Evolutionary conservation across 257 asterid species (phyloP).

Genomic region (Forsythia viridissima): DNA sequence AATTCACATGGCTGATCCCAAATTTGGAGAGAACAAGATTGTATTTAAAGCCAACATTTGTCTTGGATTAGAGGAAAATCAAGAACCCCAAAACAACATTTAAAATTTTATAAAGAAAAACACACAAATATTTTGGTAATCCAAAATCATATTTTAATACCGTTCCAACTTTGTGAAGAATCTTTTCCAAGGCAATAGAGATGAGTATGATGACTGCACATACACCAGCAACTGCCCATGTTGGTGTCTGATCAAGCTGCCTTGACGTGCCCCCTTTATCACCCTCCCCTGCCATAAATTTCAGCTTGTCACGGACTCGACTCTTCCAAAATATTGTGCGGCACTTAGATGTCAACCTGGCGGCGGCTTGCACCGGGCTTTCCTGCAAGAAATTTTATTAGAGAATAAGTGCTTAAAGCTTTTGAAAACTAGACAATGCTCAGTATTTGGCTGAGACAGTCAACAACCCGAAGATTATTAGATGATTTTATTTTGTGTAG

Average conservation of each 20-base stretch:
- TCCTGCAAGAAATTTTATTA: neutral
- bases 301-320: neutral
- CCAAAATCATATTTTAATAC: slow-evolving; percentile 31
- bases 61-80: neutral
- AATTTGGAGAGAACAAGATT: neutral
- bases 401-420: neutral
- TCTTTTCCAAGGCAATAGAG: slow-evolving; percentile 72
- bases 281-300: slow-evolving; percentile 54
- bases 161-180: slow-evolving; percentile 75
- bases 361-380: neutral
- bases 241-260: slow-evolving; percentile 72
- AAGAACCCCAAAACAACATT: neutral
- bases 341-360: neutral
- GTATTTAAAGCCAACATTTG: neutral
- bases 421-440: neutral
- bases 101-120: no score
- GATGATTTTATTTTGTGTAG: neutral
- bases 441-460: neutral
- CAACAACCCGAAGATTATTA: neutral
- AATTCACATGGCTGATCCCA: neutral
- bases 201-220: slow-evolving; percentile 72
- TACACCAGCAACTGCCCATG: slow-evolving; percentile 97
- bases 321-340: neutral
- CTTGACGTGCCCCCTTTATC: slow-evolving; percentile 32
- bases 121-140: neutral